Evolutionary conservation across 2,329 filamentous ascomycete species (phyloP).

Genomic region (Penicillium nordicum): DNA sequence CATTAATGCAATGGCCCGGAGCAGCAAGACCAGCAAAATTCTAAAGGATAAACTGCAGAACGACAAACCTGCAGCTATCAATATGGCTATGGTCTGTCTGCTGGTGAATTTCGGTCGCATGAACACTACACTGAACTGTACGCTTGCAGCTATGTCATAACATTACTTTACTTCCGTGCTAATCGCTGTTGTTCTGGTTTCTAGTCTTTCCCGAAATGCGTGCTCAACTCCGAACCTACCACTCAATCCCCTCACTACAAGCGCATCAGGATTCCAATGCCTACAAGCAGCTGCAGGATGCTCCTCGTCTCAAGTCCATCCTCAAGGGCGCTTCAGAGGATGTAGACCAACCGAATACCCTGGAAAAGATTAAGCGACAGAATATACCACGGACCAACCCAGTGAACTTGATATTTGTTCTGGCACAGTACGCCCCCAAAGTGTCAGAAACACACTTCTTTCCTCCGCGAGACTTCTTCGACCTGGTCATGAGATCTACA

Average conservation of each 20-base stretch:
- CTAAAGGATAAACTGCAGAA: conserved; percentile 93
- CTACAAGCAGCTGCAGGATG: conserved; percentile 97
- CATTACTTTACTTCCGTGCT: not conserved
- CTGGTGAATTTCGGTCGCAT: conserved; percentile 96
- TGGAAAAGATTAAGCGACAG: conserved; percentile 73
- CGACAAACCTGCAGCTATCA: conserved; percentile 86
- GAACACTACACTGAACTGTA: conserved; percentile 98
- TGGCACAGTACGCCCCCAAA: conserved; percentile 84
- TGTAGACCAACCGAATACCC: conserved; percentile 73
- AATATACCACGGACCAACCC: conserved; percentile 82
- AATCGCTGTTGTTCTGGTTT: conserved; percentile 2
- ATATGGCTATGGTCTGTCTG: conserved; percentile 99
- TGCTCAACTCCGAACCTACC: conserved; percentile 93
- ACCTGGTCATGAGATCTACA: conserved; percentile 87
- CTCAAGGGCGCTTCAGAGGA: conserved; percentile 96
- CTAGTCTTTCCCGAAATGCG: conserved; percentile 98
- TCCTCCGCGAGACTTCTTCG: conserved; percentile 83
- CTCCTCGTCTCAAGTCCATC: conserved; percentile 92
- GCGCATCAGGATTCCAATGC: conserved; percentile 91
- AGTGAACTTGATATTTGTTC: conserved; percentile 93
- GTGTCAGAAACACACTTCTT: conserved; percentile 92
- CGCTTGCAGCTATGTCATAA: conserved; percentile 31
- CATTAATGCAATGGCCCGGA: conserved; percentile 96
- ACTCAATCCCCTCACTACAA: conserved; percentile 94
- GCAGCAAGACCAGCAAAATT: conserved; percentile 98